Conservation (phyloP, 371 early-diverging fungal genomes). For the Apophysomyces trapeziformis region DNA sequence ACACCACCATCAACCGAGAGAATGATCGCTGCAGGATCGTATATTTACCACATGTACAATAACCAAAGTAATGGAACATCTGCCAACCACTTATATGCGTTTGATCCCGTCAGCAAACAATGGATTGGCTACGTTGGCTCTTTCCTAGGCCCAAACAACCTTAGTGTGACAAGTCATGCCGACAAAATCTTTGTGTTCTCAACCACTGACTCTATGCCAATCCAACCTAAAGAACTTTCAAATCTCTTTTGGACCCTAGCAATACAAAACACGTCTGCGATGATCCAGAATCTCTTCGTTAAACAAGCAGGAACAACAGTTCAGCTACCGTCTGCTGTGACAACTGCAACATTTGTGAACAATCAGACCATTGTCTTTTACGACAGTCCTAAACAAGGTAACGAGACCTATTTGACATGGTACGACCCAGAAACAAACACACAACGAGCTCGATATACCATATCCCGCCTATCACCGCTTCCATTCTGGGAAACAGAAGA, state of each 20-base stretch:
- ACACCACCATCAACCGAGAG: not conserved
- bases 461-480: not conserved
- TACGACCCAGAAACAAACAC: not conserved
- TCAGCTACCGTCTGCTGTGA: not conserved
- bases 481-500: constrained; percentile 2
- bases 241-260: not conserved
- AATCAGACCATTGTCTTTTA: not conserved
- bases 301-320: not conserved
- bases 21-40: constrained; percentile 1
- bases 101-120: not conserved
- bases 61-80: not conserved
- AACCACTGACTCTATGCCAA: not conserved
- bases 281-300: not conserved
- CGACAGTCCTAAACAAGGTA: not conserved
- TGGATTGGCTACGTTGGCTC: constrained; percentile 12
- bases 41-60: constrained; percentile 1
- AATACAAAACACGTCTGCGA: not conserved
- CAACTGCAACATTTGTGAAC: not conserved
- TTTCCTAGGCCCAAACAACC: not conserved
- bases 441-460: not conserved
- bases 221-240: not conserved
- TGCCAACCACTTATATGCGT: constrained; percentile 10
- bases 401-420: not conserved
- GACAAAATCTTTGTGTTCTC: not conserved
- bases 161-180: not conserved